Percentiles rank a stretch among this genome's conserved stretches.
phyloP scores from a whole-genome alignment of 1,284 basidiomycete species.

The Ceratorhiza oryzae-sativae region DNA sequence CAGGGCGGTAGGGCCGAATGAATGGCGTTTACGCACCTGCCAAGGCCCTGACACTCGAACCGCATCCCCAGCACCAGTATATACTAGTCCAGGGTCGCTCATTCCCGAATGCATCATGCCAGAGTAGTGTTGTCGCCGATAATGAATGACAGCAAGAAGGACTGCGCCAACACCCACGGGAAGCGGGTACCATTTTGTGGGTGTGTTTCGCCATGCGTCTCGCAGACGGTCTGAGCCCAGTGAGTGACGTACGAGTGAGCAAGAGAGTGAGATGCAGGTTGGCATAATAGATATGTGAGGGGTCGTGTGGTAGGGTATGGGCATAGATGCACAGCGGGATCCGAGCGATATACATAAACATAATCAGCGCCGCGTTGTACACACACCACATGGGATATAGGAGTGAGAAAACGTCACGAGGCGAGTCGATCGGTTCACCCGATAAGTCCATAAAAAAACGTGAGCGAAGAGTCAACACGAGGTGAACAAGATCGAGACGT shows the following conservation, averaged over 20 bases:
- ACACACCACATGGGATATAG: conserved; percentile 2
- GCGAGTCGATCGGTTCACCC: background rate
- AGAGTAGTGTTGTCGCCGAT: conserved; percentile 52
- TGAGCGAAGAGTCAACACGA: conserved; percentile 5
- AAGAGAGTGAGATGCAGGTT: background rate
- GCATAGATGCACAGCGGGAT: background rate
- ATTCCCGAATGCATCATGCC: background rate
- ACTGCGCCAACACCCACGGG: conserved; percentile 91
- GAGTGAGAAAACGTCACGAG: conserved; percentile 12
- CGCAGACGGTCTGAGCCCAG: conserved; percentile 52
- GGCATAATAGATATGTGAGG: background rate
- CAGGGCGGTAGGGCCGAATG: conserved; percentile 5
- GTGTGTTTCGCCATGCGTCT: conserved; percentile 86
- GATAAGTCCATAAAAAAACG: conserved; percentile 1
- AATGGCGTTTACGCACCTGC: conserved; percentile 72
- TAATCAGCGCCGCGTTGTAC: background rate
- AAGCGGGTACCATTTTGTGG: conserved; percentile 94
- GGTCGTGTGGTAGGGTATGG: background rate
- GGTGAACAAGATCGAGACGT: background rate
- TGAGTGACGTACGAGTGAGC: background rate
- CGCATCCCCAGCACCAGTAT: conserved; percentile 48
- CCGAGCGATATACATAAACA: conserved; percentile 3
- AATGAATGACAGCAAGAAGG: conserved; percentile 84
- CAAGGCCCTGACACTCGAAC: conserved; percentile 88
- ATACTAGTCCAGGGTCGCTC: background rate